Percentiles rank a stretch among this genome's conserved stretches.
phyloP scores from a whole-genome alignment of 2,329 filamentous ascomycete species.

The Pseudomassariella vexata region DNA sequence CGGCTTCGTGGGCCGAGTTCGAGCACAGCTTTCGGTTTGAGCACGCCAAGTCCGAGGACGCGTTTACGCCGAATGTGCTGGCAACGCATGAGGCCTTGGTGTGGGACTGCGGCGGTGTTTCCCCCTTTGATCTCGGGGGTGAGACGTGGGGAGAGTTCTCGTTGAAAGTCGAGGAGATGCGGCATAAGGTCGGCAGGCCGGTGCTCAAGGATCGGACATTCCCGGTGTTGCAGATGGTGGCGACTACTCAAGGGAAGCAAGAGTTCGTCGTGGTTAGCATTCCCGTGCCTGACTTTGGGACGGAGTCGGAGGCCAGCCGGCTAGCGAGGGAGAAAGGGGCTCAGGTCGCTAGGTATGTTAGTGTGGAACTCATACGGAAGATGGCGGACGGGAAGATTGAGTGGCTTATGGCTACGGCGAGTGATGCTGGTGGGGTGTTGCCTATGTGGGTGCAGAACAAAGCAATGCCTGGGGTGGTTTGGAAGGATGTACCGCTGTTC shows the following conservation, averaged over 20 bases:
- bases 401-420: constrained; percentile 76
- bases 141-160: constrained; percentile 41
- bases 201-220: constrained; percentile 62
- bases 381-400: constrained; percentile 42
- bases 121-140: constrained; percentile 28
- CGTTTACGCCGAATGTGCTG: constrained; percentile 53
- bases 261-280: constrained; percentile 56
- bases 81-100: constrained; percentile 37
- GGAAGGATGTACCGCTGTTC: constrained; percentile 68
- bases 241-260: constrained; percentile 13
- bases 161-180: constrained; percentile 56
- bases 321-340: constrained; percentile 37
- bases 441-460: constrained; percentile 62
- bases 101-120: constrained; percentile 40
- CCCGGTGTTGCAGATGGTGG: constrained; percentile 55
- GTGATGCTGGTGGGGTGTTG: constrained; percentile 61
- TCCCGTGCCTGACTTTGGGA: constrained; percentile 38
- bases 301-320: constrained; percentile 20
- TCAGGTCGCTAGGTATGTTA: constrained; percentile 56
- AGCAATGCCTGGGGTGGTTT: constrained; percentile 56
- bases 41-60: constrained; percentile 50
- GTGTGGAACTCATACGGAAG: constrained; percentile 56
- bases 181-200: constrained; percentile 52
- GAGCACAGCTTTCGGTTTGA: constrained; percentile 49
- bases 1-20: constrained; percentile 62